Evolutionary conservation across 768 basidiomycete genomes (phyloP).

Genomic region (Pisolithus microcarpus): DNA sequence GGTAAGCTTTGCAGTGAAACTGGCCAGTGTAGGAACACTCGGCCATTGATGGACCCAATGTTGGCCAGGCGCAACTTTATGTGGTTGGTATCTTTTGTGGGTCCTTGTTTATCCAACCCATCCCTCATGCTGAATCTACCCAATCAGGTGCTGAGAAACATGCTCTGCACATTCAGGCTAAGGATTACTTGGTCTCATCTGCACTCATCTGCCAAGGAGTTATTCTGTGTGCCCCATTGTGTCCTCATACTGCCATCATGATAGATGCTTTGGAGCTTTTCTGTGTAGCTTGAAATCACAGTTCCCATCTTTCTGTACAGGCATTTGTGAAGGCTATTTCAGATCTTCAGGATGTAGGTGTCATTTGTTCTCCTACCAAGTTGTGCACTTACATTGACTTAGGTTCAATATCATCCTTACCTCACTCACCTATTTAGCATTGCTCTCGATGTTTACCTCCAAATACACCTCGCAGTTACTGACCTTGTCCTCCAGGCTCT

Average conservation of each 20-base stretch:
- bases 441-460: slow-evolving; percentile 32
- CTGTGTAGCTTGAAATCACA: slow-evolving; percentile 5
- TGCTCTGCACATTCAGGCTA: too few species aligned
- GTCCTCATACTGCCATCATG: slow-evolving; percentile 17
- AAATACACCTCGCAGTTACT: slow-evolving; percentile 15
- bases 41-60: too few species aligned
- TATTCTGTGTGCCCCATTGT: background rate
- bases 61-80: too few species aligned
- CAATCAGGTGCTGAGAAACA: too few species aligned
- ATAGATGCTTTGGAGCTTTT: slow-evolving; percentile 20
- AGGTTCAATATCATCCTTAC: background rate
- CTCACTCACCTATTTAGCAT: slow-evolving; percentile 7
- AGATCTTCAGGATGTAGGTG: slow-evolving; percentile 16
- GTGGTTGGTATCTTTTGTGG: too few species aligned
- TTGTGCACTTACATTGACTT: background rate
- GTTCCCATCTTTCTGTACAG: slow-evolving; percentile 20
- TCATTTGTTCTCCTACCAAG: background rate
- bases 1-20: too few species aligned
- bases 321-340: slow-evolving; percentile 21
- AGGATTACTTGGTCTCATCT: too few species aligned
- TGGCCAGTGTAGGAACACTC: too few species aligned
- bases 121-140: too few species aligned
- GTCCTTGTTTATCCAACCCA: too few species aligned
- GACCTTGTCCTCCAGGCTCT: slow-evolving; percentile 18
- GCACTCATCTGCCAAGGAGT: too few species aligned